These are phyloP conservation scores for Plantago ovata DNA, from an alignment of 257 asterid species.

Conservation along the genomic window DNA sequence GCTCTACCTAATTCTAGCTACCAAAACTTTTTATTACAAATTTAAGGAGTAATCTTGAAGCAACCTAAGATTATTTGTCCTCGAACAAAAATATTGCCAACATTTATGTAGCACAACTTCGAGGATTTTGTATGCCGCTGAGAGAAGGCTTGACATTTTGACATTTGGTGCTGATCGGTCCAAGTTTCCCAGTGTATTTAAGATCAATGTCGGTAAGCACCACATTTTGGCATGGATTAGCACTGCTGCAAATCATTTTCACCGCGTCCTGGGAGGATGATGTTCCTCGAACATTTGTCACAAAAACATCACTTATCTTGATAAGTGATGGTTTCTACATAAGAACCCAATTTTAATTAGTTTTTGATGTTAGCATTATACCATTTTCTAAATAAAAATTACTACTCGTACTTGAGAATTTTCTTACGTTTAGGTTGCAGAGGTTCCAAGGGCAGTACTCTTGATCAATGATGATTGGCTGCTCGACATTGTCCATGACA, in stretches of 20 bases:
- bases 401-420: no score
- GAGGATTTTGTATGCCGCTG: constrained; percentile 25
- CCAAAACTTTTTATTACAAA: no score
- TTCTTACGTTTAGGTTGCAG: constrained; percentile 5
- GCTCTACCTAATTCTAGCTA: no score
- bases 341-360: no score
- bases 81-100: no score
- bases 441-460: constrained; percentile 9
- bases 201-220: constrained; percentile 23
- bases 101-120: background rate
- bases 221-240: constrained; percentile 21
- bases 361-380: no score
- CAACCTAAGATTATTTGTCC: no score
- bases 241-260: constrained; percentile 28
- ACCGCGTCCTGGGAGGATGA: constrained; percentile 14
- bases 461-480: constrained; percentile 20
- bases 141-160: constrained; percentile 31
- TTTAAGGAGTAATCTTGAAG: no score
- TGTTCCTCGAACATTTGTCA: constrained; percentile 19
- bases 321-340: constrained; percentile 24
- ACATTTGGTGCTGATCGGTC: constrained; percentile 31
- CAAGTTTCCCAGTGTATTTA: constrained; percentile 24
- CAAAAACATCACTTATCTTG: constrained; percentile 19
- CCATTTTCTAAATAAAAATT: no score
- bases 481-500: constrained; percentile 21